Evolutionary conservation across 768 basidiomycete genomes (phyloP).

Genomic region (Podaxis mareebaensis): DNA sequence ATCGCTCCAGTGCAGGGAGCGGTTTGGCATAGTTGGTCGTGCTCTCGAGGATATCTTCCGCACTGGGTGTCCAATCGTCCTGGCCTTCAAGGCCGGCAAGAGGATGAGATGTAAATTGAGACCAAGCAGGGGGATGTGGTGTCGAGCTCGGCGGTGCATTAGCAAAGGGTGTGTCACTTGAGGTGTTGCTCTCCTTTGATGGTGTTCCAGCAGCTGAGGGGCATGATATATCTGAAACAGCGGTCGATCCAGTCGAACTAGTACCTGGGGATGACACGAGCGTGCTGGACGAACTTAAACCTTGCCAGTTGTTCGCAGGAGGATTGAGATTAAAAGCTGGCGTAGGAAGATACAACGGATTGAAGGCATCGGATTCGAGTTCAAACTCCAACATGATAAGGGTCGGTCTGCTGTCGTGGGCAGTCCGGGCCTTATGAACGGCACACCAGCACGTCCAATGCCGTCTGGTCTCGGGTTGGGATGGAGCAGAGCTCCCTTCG

Average conservation of each 20-base stretch:
- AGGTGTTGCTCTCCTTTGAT: slow-evolving; percentile 11
- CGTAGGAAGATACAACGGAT: slow-evolving; percentile 63
- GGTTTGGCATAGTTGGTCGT: slow-evolving; percentile 71
- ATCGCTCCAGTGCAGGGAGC: slow-evolving; percentile 66
- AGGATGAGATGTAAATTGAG: slow-evolving; percentile 8
- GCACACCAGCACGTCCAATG: slow-evolving; percentile 74
- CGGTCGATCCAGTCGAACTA: slow-evolving; percentile 8
- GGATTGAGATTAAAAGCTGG: background rate
- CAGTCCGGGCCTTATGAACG: slow-evolving; percentile 50
- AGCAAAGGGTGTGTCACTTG: slow-evolving; percentile 5
- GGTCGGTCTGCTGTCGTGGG: slow-evolving; percentile 18
- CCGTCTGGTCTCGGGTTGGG: slow-evolving; percentile 17
- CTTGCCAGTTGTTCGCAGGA: background rate
- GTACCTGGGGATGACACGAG: slow-evolving; percentile 8
- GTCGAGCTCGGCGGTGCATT: slow-evolving; percentile 15
- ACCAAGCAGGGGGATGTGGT: background rate
- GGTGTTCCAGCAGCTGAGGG: slow-evolving; percentile 16
- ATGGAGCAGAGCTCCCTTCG: slow-evolving; percentile 24
- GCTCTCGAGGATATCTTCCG: slow-evolving; percentile 67
- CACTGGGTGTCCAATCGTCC: slow-evolving; percentile 43
- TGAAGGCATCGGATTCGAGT: slow-evolving; percentile 66
- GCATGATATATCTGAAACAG: background rate
- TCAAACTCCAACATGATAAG: slow-evolving; percentile 81
- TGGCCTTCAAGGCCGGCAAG: slow-evolving; percentile 23
- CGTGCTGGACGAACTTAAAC: background rate